Evolutionary conservation across 106 monocot species (phyloP).

Genomic region (Agapanthus africanus): DNA sequence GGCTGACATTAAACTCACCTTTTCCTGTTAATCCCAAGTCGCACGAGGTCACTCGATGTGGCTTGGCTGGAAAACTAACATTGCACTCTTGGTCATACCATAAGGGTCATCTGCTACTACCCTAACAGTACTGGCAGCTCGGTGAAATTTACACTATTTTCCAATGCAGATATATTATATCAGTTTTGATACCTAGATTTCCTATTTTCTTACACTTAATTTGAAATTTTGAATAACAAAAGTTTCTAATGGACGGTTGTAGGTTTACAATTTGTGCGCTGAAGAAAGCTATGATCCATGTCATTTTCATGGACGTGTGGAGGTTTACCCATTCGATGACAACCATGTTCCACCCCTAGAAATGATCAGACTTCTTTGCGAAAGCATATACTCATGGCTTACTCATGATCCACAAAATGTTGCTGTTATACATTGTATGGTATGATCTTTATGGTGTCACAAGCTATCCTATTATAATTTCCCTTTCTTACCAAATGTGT

Average conservation of each 20-base stretch:
- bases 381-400: slow-evolving; percentile 50
- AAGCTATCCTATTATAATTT: neutral
- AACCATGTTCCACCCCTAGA: slow-evolving; percentile 46
- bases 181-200: neutral
- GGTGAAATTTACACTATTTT: neutral
- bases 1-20: too few species aligned
- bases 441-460: slow-evolving; percentile 13
- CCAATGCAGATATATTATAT: neutral
- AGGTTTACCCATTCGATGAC: slow-evolving; percentile 52
- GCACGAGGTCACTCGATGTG: too few species aligned
- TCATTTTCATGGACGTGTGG: slow-evolving; percentile 57
- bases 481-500: neutral
- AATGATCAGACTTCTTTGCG: slow-evolving; percentile 45
- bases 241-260: slow-evolving; percentile 6
- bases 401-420: slow-evolving; percentile 39
- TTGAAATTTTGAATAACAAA: neutral
- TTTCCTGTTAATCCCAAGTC: too few species aligned
- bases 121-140: too few species aligned
- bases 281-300: slow-evolving; percentile 48
- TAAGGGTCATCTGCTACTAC: too few species aligned
- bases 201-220: neutral
- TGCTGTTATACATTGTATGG: slow-evolving; percentile 58
- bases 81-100: too few species aligned
- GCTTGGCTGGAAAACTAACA: too few species aligned
- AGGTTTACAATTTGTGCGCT: slow-evolving; percentile 48